Evolutionary conservation across 345 rosid genomes (phyloP).

Genomic region (Balakata baccata): DNA sequence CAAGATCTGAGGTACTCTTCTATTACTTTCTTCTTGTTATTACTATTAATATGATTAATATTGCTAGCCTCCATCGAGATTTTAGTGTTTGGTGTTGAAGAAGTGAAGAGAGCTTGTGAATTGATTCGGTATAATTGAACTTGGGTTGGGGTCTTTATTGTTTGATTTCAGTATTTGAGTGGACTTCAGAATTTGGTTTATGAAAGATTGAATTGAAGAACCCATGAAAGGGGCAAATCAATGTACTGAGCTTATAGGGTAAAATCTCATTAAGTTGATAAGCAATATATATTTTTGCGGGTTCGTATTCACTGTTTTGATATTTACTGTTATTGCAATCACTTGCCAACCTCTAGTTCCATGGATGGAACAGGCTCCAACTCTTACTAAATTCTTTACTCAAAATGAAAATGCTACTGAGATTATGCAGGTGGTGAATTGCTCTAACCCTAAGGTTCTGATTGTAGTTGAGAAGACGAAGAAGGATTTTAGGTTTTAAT

Average conservation of each 20-base stretch:
- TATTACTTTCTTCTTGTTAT: not conserved
- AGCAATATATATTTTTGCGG: slow-evolving; percentile 89
- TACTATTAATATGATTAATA: not conserved
- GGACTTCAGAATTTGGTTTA: slow-evolving; percentile 10
- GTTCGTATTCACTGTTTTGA: slow-evolving; percentile 76
- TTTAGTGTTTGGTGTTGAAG: not conserved
- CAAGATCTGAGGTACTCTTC: slow-evolving; percentile 89
- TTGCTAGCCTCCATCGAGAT: not conserved
- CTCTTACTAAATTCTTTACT: slow-evolving; percentile 69
- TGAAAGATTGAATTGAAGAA: not conserved
- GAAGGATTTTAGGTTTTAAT: too few species aligned
- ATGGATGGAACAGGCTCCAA: slow-evolving; percentile 91
- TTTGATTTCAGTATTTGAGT: slow-evolving; percentile 16
- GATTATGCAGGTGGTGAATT: slow-evolving; percentile 47
- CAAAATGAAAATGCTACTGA: slow-evolving; percentile 63
- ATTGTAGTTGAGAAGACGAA: slow-evolving; percentile 65
- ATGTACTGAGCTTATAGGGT: slow-evolving; percentile 65
- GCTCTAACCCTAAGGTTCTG: slow-evolving; percentile 76
- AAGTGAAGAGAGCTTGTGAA: not conserved
- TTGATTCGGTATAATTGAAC: slow-evolving; percentile 1
- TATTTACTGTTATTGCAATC: slow-evolving; percentile 75
- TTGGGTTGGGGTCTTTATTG: slow-evolving; percentile 11
- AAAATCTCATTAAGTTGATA: slow-evolving; percentile 70
- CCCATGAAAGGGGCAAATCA: slow-evolving; percentile 67
- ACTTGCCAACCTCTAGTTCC: slow-evolving; percentile 97